phyloP scores from a whole-genome alignment of 805 yeast genomes.

The Monosporozyma aerobia region DNA sequence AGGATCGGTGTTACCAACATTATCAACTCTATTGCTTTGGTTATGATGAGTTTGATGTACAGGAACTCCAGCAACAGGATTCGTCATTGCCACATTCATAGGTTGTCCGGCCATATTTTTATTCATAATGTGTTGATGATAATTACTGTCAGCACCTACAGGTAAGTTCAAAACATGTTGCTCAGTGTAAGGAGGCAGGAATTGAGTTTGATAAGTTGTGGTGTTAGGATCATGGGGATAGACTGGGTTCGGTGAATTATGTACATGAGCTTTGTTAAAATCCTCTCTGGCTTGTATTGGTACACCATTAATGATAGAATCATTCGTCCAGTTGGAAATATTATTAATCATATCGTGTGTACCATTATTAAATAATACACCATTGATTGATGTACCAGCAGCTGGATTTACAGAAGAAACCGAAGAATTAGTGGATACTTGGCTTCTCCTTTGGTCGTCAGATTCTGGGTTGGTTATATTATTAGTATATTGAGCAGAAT shows the following conservation, averaged over 20 bases:
- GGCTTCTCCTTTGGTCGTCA: background rate
- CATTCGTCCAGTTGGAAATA: constrained; percentile 48
- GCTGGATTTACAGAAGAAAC: constrained; percentile 1
- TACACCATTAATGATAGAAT: constrained; percentile 18
- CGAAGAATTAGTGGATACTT: constrained; percentile 1
- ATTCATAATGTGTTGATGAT: background rate
- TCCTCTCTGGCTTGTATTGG: background rate
- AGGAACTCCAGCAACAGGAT: background rate
- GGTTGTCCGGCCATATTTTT: background rate
- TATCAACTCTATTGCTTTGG: background rate
- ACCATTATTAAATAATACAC: constrained; percentile 28
- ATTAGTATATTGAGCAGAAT: background rate
- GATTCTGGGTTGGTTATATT: background rate
- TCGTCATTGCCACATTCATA: background rate
- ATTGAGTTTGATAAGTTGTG: background rate
- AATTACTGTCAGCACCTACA: background rate
- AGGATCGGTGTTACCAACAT: background rate
- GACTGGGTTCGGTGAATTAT: background rate
- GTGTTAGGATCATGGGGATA: background rate
- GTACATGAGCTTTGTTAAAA: background rate
- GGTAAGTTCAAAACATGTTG: background rate
- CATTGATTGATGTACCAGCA: background rate
- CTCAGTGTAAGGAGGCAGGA: background rate
- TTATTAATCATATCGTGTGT: constrained; percentile 53
- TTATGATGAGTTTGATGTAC: background rate